Evolutionary conservation across 495 filamentous ascomycete genomes (phyloP), one percentile per base, ranked within the genome.

Genomic region (Barbatosphaeria neglecta): DNA sequence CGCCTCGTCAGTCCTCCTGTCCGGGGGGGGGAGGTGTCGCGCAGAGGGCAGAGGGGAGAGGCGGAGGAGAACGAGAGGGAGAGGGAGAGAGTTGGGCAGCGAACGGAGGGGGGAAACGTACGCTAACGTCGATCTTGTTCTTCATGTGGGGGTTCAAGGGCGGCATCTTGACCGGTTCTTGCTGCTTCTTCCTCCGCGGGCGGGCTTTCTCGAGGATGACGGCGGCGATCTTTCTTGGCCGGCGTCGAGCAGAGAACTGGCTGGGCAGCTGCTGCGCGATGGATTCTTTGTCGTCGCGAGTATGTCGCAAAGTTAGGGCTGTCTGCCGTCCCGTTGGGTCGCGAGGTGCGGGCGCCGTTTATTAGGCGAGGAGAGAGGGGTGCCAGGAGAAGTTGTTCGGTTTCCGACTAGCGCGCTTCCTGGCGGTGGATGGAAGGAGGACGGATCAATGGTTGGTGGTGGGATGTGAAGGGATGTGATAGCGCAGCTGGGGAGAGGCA

Each of bases 41-140:
- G 28, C 22, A 43, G 11, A 35, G 19, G 37, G 24, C 31, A 10
- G 37, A 23, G 22, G 23, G 35, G 40, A 22, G 18, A 16, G 39
- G 27, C 19, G 23, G 27, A 33, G 22, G 40, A 47, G n/a, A 42
- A 35, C 40, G 42, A 52, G 23, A 37, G 19, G 47, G 41, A 28
- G 52, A 50, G 49, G 24, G 48, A 13, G 31, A 42, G 46, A 19
- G 31, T 42, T 38, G 47, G 41, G 47, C 45, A 28, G n/a, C n/a
- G n/a, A n/a, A n/a, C n/a, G n/a, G n/a, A n/a, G n/a, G n/a, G n/a
- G n/a, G n/a, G 42, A n/a, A 43, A 76, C 87, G 73, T 62, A 96
- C 92, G 72, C 75, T 88, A 68, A 95, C 77, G 66, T 98, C 90
- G 51, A 96, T 72, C 73, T 98, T 97, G 74, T 95, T 95, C 71